These are phyloP conservation scores for Termitomyces sp. DNA, from an alignment of 768 basidiomycete genomes.

Conservation along the genomic window DNA sequence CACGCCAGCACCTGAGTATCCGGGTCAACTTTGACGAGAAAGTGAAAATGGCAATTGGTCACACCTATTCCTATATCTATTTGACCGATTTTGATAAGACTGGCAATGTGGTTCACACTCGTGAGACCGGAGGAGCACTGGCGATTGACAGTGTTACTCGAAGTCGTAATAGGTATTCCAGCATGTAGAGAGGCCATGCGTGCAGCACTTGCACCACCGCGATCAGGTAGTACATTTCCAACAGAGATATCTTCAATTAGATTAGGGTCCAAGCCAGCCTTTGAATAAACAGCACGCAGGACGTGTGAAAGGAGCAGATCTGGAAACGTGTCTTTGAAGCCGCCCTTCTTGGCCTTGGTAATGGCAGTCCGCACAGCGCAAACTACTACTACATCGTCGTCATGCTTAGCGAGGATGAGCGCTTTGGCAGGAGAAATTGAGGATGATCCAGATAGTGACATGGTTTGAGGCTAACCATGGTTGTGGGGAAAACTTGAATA, in stretches of 20 bases:
- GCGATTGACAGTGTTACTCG: constrained; percentile 83
- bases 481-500: neutral
- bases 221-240: constrained; percentile 87
- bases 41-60: constrained; percentile 19
- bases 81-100: constrained; percentile 73
- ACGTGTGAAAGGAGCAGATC: constrained; percentile 79
- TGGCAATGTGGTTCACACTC: constrained; percentile 79
- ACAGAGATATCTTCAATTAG: constrained; percentile 84
- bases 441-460: constrained; percentile 2
- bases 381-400: constrained; percentile 89
- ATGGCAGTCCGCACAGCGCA: constrained; percentile 86
- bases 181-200: constrained; percentile 87
- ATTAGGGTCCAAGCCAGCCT: constrained; percentile 68
- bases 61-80: constrained; percentile 88
- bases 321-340: constrained; percentile 87
- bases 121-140: constrained; percentile 89
- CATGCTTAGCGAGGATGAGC: constrained; percentile 64
- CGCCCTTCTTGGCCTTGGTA: constrained; percentile 87
- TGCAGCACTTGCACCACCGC: constrained; percentile 76
- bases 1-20: constrained; percentile 67
- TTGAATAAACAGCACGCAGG: constrained; percentile 67
- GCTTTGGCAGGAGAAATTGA: constrained; percentile 43
- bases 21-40: neutral
- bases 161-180: constrained; percentile 73
- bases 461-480: neutral